These are phyloP conservation scores for Penicillium brevicompactum DNA, from an alignment of 2,329 filamentous ascomycete species.

Conservation along the genomic window DNA sequence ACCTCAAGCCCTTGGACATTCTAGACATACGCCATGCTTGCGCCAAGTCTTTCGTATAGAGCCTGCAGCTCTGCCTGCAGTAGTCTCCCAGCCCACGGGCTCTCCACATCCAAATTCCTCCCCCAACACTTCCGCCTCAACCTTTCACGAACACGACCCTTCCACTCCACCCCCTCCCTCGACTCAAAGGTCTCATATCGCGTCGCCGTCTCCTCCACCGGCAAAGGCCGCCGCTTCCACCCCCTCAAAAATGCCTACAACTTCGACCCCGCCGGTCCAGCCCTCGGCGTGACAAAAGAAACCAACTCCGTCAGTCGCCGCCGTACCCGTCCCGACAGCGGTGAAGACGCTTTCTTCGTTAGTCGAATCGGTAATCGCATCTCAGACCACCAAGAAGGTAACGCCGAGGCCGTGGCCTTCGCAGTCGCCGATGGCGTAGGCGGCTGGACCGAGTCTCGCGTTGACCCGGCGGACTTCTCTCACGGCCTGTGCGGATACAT, in stretches of 20 bases:
- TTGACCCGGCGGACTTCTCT: constrained; percentile 94
- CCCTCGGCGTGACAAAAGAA: constrained; percentile 40
- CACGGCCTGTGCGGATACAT: constrained; percentile 93
- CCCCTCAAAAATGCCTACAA: constrained; percentile 70
- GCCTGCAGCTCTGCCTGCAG: constrained; percentile 38
- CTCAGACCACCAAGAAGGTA: constrained; percentile 35
- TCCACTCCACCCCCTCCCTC: constrained; percentile 22
- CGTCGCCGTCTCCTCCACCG: constrained; percentile 73
- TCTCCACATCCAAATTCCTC: constrained; percentile 20
- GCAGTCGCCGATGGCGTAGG: constrained; percentile 94
- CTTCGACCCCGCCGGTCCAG: constrained; percentile 60
- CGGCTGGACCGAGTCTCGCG: constrained; percentile 88
- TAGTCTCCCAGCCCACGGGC: constrained; percentile 30
- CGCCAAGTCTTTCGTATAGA: constrained; percentile 32
- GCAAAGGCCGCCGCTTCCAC: constrained; percentile 69
- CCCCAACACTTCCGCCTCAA: constrained; percentile 5
- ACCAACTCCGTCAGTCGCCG: constrained; percentile 58
- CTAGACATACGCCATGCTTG: constrained; percentile 27
- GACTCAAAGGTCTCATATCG: constrained; percentile 61
- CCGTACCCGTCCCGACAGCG: constrained; percentile 70
- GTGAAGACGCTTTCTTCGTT: constrained; percentile 96
- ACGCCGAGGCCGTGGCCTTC: constrained; percentile 68
- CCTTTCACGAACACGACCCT: background rate
- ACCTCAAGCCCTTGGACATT: background rate
- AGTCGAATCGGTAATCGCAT: constrained; percentile 64